Conservation (phyloP, 2,329 filamentous ascomycete species). For the Penicillium sp. region DNA sequence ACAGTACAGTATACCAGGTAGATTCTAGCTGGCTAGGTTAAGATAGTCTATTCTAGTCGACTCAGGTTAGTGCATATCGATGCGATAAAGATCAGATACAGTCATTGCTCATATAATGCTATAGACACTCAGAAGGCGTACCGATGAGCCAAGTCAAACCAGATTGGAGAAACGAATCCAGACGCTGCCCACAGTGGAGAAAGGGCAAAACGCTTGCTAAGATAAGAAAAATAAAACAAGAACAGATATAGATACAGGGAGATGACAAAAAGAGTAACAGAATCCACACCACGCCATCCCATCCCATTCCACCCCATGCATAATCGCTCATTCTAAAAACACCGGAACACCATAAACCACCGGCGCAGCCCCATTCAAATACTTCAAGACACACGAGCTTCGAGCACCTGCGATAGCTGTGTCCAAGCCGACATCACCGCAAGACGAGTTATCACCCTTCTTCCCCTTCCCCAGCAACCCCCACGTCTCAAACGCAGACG, state of each 20-base stretch:
- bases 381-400: conserved; percentile 81
- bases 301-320: conserved; percentile 3
- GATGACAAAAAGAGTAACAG: background rate
- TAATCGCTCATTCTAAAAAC: conserved; percentile 61
- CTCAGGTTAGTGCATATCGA: no score
- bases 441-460: conserved; percentile 36
- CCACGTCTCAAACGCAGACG: conserved; percentile 81
- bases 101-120: no score
- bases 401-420: conserved; percentile 78
- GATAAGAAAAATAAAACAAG: background rate
- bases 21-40: no score
- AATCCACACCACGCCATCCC: background rate
- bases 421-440: conserved; percentile 62
- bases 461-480: conserved; percentile 65
- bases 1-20: no score
- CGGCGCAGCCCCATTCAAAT: conserved; percentile 90
- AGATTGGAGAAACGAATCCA: conserved; percentile 14
- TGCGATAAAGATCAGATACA: no score
- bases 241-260: conserved; percentile 1
- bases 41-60: no score
- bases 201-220: conserved; percentile 6
- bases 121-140: no score
- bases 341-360: conserved; percentile 96
- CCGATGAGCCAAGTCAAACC: background rate
- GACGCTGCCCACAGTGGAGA: conserved; percentile 23